A percentile compares a stretch with the other conserved stretches of the same genome.
Evolutionary conservation across 306 rosid species (phyloP).

Genomic region (Citrullus colocynthis): DNA sequence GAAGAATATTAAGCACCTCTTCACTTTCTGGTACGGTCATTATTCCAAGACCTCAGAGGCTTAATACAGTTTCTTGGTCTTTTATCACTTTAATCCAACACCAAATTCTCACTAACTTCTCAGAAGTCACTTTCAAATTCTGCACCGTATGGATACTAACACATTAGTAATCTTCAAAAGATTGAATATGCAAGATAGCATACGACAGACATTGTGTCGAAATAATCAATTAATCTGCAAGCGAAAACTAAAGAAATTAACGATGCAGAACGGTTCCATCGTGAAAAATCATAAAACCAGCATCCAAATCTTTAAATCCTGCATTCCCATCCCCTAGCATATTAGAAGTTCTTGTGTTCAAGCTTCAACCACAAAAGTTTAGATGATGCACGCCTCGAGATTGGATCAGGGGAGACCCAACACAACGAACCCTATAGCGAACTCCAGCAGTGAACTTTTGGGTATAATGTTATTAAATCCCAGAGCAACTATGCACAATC

Average conservation of each 20-base stretch:
- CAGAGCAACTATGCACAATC: neutral
- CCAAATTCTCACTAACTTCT: neutral
- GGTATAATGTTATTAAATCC: neutral
- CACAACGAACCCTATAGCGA: neutral
- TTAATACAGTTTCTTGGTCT: neutral
- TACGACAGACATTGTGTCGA: neutral
- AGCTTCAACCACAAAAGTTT: neutral
- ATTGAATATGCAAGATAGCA: neutral
- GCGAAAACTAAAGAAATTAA: slow-evolving; percentile 3
- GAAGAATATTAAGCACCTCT: slow-evolving; percentile 6
- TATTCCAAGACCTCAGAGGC: neutral
- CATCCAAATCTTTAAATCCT: slow-evolving; percentile 1
- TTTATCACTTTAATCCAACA: neutral
- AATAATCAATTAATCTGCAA: neutral
- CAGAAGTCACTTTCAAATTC: neutral
- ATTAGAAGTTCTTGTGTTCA: neutral
- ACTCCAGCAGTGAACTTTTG: neutral
- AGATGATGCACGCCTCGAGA: neutral
- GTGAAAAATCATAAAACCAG: neutral
- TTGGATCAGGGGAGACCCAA: neutral
- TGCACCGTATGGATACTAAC: neutral
- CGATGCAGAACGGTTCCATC: neutral
- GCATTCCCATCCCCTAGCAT: neutral
- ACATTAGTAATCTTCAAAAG: neutral
- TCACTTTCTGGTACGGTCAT: slow-evolving; percentile 3